These are phyloP conservation scores for Fusarium anthophilum DNA, from an alignment of 2,329 filamentous ascomycete genomes.

Conservation along the genomic window DNA sequence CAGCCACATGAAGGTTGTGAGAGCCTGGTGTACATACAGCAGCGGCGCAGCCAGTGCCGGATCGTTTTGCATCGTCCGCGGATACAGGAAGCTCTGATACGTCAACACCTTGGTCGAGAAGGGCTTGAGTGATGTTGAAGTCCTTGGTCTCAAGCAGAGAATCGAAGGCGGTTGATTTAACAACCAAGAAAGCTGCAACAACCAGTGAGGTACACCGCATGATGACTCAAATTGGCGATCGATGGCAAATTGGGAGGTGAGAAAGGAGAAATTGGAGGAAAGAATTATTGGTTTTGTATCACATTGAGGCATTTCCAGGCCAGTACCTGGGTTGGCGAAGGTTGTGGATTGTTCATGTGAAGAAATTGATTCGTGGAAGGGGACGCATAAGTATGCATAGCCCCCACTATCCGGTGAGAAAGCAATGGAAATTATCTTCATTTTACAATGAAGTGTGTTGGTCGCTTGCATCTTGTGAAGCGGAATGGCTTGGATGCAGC, in stretches of 20 bases:
- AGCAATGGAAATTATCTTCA: no score
- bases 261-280: rapidly evolving
- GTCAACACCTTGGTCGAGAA: conserved; percentile 13
- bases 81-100: conserved; percentile 2
- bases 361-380: not conserved
- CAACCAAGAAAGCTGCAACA: not conserved
- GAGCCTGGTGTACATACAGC: not conserved
- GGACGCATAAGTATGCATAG: not conserved
- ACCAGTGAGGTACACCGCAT: conserved; percentile 2
- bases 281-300: not conserved
- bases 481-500: not conserved
- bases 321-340: not conserved
- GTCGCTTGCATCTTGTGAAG: not conserved
- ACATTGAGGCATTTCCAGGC: not conserved
- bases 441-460: not conserved
- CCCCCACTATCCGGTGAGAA: not conserved
- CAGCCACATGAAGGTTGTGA: not conserved
- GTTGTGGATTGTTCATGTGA: not conserved
- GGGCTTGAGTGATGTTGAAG: conserved; percentile 25
- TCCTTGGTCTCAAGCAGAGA: not conserved
- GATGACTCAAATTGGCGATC: not conserved
- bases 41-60: not conserved
- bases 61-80: not conserved
- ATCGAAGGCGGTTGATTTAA: not conserved
- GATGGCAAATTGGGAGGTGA: not conserved